Percentiles rank a stretch among this genome's conserved stretches.
Conservation (phyloP, 2,329 filamentous ascomycete species). For the Xylariaceae sp. region DNA sequence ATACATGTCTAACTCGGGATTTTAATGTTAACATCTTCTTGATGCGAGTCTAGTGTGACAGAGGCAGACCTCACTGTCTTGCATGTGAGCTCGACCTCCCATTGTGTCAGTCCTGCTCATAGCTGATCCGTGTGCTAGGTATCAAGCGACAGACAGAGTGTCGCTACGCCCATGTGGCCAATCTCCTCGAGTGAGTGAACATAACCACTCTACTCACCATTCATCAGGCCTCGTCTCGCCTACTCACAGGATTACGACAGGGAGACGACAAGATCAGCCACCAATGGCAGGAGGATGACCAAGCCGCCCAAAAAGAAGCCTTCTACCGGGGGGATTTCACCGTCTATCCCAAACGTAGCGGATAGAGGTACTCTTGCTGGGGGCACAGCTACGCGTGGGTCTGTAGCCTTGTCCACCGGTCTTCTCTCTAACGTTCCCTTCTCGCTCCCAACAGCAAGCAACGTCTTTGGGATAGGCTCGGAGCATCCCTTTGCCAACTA, state of each 20-base stretch:
- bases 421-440: conserved; percentile 71
- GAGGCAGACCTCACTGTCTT: conserved; percentile 64
- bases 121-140: conserved; percentile 41
- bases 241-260: conserved; percentile 30
- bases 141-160: conserved; percentile 75
- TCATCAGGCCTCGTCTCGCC: conserved; percentile 1
- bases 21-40: conserved; percentile 9
- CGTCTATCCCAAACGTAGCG: conserved; percentile 50
- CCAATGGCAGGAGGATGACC: conserved; percentile 82
- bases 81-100: conserved; percentile 46
- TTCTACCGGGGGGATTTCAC: conserved; percentile 31
- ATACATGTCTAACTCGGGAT: conserved; percentile 4
- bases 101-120: conserved; percentile 5
- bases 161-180: conserved; percentile 71
- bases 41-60: conserved; percentile 57
- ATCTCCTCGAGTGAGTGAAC: conserved; percentile 64
- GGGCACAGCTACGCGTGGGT: conserved; percentile 44
- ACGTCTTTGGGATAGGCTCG: conserved; percentile 75
- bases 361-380: conserved; percentile 46
- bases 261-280: conserved; percentile 57
- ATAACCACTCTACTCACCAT: neutral
- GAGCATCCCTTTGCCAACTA: conserved; percentile 81
- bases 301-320: conserved; percentile 70
- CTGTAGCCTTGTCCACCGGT: conserved; percentile 52
- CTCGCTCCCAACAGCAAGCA: conserved; percentile 65